phyloP scores from a whole-genome alignment of 2,329 filamentous ascomycete genomes.

The Pseudogymnoascus sp. region DNA sequence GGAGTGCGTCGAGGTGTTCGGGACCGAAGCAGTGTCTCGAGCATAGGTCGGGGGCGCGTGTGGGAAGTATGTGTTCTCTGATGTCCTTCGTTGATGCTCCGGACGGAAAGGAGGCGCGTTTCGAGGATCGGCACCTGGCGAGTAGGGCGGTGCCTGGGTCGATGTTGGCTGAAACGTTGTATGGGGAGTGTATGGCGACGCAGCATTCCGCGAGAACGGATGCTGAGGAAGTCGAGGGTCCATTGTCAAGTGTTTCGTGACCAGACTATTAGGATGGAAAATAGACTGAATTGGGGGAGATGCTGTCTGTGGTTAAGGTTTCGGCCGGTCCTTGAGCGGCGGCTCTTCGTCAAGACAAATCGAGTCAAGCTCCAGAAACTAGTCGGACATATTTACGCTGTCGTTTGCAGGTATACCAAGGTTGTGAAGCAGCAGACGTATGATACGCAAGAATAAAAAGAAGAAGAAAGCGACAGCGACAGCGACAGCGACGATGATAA shows the following conservation, averaged over 20 bases:
- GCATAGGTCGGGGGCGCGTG: constrained; percentile 22
- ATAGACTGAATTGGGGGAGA: background rate
- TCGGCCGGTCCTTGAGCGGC: background rate
- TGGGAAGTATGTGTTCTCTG: constrained; percentile 27
- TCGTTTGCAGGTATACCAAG: background rate
- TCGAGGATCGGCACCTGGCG: constrained; percentile 26
- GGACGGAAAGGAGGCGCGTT: constrained; percentile 22
- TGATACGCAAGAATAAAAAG: background rate
- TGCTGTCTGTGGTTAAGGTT: constrained; percentile 2
- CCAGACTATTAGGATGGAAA: background rate
- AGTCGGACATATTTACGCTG: background rate
- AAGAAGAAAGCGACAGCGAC: background rate
- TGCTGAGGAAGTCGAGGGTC: constrained; percentile 27
- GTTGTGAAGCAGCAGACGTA: background rate
- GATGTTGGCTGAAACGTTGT: constrained; percentile 24
- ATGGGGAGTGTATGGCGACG: constrained; percentile 26
- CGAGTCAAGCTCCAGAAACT: constrained; percentile 8
- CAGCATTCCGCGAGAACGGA: constrained; percentile 26
- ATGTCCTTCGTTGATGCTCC: constrained; percentile 28
- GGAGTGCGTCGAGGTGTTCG: constrained; percentile 21
- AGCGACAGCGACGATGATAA: background rate
- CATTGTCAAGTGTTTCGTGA: constrained; percentile 21
- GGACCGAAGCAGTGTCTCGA: constrained; percentile 24
- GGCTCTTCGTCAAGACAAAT: background rate
- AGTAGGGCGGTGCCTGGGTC: constrained; percentile 21